phyloP scores from a whole-genome alignment of 177 flowering plant genomes.

The Tripterygium wilfordii region DNA sequence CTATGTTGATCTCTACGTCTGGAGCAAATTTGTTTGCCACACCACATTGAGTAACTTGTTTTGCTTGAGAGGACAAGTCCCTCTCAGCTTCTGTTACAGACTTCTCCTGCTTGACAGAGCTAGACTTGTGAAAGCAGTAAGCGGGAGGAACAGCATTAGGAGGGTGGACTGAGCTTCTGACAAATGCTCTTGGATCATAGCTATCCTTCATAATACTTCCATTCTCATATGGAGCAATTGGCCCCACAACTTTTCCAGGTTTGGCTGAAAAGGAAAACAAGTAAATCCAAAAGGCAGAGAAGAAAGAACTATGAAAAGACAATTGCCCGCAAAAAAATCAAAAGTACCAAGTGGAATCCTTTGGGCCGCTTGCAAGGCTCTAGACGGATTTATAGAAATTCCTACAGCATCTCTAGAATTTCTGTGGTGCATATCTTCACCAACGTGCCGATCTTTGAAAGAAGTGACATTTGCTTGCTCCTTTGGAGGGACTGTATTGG shows the following conservation, averaged over 20 bases:
- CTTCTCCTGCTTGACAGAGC: constrained; percentile 23
- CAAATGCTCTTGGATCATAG: constrained; percentile 34
- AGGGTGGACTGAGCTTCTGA: constrained; percentile 30
- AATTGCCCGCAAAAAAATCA: neutral
- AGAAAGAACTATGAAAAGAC: neutral
- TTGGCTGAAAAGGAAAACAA: constrained; percentile 24
- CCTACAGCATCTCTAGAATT: constrained; percentile 20
- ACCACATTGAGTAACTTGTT: constrained; percentile 35
- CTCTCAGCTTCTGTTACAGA: constrained; percentile 17
- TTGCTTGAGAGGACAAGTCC: constrained; percentile 18
- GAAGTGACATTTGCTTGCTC: constrained; percentile 20
- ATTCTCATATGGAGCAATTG: constrained; percentile 33
- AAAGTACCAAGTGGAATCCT: constrained; percentile 31
- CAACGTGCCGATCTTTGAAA: constrained; percentile 22
- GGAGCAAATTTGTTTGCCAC: constrained; percentile 49
- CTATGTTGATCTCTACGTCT: constrained; percentile 55
- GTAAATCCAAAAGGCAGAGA: neutral
- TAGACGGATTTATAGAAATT: constrained; percentile 19
- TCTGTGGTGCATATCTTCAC: constrained; percentile 19
- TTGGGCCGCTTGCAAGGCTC: constrained; percentile 26
- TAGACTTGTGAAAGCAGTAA: constrained; percentile 25
- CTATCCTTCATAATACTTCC: constrained; percentile 21
- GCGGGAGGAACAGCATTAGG: constrained; percentile 24
- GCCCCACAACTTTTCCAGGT: constrained; percentile 44
- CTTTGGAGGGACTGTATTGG: constrained; percentile 28